A percentile compares a stretch with the other conserved stretches of the same genome.
phyloP scores from a whole-genome alignment of 75 land plant genomes.

The Isoetes taiwanensis region DNA sequence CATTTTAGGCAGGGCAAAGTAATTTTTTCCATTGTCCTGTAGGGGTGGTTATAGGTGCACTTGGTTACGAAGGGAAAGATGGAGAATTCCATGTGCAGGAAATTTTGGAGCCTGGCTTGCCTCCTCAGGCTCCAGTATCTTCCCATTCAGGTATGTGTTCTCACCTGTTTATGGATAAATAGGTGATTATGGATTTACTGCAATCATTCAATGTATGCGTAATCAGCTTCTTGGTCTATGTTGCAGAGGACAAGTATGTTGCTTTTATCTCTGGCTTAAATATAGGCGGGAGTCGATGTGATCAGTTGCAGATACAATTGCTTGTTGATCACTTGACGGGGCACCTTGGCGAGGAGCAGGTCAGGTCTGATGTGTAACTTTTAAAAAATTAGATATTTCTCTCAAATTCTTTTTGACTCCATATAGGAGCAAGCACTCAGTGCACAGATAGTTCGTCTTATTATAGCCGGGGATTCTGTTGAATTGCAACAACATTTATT shows the following conservation, averaged over 20 bases:
- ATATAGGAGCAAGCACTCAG: conserved; percentile 75
- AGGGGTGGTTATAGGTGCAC: conserved; percentile 81
- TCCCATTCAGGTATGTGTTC: conserved; percentile 1
- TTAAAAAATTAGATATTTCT: too few relatives aligned
- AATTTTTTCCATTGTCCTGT: too few relatives aligned
- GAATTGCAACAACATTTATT: conserved; percentile 45
- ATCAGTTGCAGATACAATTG: conserved; percentile 90
- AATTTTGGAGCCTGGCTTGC: conserved; percentile 78
- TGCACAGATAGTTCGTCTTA: conserved; percentile 71
- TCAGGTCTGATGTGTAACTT: conserved; percentile 9
- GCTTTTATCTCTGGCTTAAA: conserved; percentile 73
- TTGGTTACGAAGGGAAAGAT: conserved; percentile 62
- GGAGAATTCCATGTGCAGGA: conserved; percentile 79
- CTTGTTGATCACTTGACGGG: conserved; percentile 90
- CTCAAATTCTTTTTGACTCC: conserved; percentile 1
- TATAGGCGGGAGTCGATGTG: conserved; percentile 47
- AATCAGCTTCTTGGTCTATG: not conserved
- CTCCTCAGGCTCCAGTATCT: conserved; percentile 56
- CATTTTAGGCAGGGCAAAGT: too few relatives aligned
- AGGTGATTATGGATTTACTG: not conserved
- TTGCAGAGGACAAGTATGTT: conserved; percentile 83
- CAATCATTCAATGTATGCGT: too few relatives aligned
- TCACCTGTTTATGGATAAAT: too few relatives aligned
- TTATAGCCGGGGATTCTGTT: conserved; percentile 88
- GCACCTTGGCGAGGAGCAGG: conserved; percentile 85